A percentile compares a stretch with the other conserved stretches of the same genome.
Conservation (phyloP, 1,284 basidiomycete genomes). For the Sparassis latifolia region DNA sequence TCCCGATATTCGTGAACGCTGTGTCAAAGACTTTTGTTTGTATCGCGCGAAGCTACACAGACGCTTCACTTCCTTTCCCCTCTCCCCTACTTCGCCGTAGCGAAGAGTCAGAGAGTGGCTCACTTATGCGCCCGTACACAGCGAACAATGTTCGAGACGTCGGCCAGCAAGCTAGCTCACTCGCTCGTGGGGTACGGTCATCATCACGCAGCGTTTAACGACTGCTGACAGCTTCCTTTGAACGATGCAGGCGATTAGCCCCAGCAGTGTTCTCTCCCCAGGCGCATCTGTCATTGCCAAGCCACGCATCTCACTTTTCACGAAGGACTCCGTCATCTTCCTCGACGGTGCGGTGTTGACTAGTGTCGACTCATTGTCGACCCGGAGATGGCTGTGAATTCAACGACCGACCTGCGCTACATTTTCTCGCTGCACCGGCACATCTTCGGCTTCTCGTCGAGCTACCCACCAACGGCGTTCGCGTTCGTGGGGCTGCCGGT, state of each 20-base stretch:
- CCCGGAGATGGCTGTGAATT: constrained; percentile 15
- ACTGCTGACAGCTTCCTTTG: neutral
- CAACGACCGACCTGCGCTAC: constrained; percentile 39
- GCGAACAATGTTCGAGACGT: constrained; percentile 27
- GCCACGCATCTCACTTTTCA: constrained; percentile 45
- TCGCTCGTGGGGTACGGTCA: constrained; percentile 30
- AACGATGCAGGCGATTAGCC: constrained; percentile 36
- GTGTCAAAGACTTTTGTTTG: too few species aligned
- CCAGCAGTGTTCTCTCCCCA: constrained; percentile 16
- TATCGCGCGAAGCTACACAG: too few species aligned
- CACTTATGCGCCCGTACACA: too few species aligned
- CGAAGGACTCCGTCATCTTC: constrained; percentile 36
- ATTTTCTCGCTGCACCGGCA: constrained; percentile 49
- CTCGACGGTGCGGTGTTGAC: constrained; percentile 33
- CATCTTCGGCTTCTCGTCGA: constrained; percentile 42
- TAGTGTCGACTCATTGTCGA: constrained; percentile 37
- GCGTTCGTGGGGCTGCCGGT: constrained; percentile 47
- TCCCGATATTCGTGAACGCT: too few species aligned
- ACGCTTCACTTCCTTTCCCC: too few species aligned
- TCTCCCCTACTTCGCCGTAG: too few species aligned
- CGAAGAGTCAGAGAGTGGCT: too few species aligned
- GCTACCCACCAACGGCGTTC: constrained; percentile 42
- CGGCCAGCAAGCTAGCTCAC: constrained; percentile 32
- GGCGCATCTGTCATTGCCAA: constrained; percentile 29
- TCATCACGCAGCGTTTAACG: too few species aligned